Evolutionary conservation across 2,329 filamentous ascomycete species (phyloP), one percentile per base, ranked within the genome.

Genomic region (Sphaerulina musiva): DNA sequence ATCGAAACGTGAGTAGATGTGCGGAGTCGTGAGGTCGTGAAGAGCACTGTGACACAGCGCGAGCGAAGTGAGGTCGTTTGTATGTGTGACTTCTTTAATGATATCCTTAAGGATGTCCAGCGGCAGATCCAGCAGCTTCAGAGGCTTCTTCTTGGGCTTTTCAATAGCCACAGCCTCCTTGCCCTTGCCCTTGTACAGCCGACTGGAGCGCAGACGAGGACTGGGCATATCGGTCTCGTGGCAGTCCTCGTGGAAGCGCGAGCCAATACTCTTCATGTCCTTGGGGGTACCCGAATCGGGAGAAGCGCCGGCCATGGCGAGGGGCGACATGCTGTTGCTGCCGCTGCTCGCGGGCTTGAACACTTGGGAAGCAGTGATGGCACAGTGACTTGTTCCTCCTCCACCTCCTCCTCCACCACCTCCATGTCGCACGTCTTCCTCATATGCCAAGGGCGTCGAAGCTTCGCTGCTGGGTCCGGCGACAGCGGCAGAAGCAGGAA

Each of bases 1-100:
- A 66, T 93, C 88, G 70, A 93, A 93, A 56, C 86, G 82, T 14
- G 86, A 86, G 73, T 93, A 93, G 60, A 93, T 89, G 63, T 85
- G 82, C 14, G 88, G 87, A 23, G 89, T 83, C 0, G 86, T 82
- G 51, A 93, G 78, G 42, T 78, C 77, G 71, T 93, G 86, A 10
- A 95, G 79, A 29, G 84, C 83, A 11, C 87, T 89, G 72, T 89
- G 87, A 42, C 87, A 86, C 55, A 89, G 76, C 11, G 87, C 87
- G 40, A 93, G 78, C 11, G 87, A 83, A 0, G 86, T 89, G 57
- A 93, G 76, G 69, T 93, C 88, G 69, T 90, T 92, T 4, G 86
- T 89, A 66, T 90, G 84, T 3, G 84, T 87, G 51, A 91, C 79
- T 79, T 93, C 85, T 71, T 87, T 86, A 52, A 92, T 81, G 56